phyloP scores from a whole-genome alignment of 441 rosid species.

The Croton setiger region DNA sequence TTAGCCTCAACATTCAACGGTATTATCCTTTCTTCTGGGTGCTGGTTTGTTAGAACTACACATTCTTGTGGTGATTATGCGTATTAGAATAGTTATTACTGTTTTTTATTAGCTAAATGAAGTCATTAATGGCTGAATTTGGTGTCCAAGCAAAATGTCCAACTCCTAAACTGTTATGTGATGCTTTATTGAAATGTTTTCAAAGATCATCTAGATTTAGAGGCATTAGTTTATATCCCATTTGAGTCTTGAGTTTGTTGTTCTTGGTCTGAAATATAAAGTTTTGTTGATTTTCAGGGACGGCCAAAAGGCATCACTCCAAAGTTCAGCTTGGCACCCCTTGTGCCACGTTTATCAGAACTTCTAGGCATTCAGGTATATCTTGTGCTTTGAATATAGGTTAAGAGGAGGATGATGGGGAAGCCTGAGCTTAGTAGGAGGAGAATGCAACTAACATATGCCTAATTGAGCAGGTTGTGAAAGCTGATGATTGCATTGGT shows the following conservation, averaged over 20 bases:
- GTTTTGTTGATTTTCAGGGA: slow-evolving; percentile 58
- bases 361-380: slow-evolving; percentile 85
- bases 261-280: slow-evolving; percentile 3
- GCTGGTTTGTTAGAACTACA: neutral
- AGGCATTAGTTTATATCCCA: slow-evolving; percentile 4
- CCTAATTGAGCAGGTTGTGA: slow-evolving; percentile 51
- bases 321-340: slow-evolving; percentile 90
- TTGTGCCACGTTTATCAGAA: slow-evolving; percentile 85
- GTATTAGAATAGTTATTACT: neutral
- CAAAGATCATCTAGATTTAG: neutral
- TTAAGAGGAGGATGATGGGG: neutral
- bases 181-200: neutral
- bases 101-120: neutral
- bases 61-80: neutral
- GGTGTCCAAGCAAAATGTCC: neutral
- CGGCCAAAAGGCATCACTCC: slow-evolving; percentile 95
- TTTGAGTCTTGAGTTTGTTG: too few species aligned
- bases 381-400: neutral
- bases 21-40: neutral
- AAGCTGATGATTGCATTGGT: slow-evolving; percentile 92
- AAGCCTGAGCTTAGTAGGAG: neutral
- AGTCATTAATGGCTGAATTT: slow-evolving; percentile 2
- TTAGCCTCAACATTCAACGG: neutral
- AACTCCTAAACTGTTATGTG: neutral
- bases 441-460: slow-evolving; percentile 1